These are phyloP conservation scores for Termitomyces sp. DNA, from an alignment of 768 basidiomycete species.

Conservation along the genomic window DNA sequence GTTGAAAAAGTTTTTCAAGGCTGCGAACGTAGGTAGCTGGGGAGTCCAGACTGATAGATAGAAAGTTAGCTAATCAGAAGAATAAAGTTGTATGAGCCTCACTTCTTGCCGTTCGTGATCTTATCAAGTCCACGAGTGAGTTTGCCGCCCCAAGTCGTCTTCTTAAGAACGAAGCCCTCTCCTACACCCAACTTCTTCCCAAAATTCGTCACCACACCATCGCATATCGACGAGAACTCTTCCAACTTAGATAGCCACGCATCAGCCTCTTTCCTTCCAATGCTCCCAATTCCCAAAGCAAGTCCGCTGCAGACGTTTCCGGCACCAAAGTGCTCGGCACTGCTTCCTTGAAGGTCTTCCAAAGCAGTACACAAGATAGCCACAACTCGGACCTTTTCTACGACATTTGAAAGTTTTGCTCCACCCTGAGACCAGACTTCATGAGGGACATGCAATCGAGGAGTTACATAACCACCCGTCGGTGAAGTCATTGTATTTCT, in stretches of 20 bases:
- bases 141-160: conserved; percentile 76
- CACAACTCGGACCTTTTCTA: conserved; percentile 85
- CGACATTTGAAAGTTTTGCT: conserved; percentile 76
- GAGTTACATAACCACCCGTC: conserved; percentile 87
- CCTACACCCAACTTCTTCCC: conserved; percentile 88
- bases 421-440: conserved; percentile 93
- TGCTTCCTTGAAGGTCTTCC: conserved; percentile 72
- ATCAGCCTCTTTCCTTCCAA: conserved; percentile 77
- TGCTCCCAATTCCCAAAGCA: conserved; percentile 71
- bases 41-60: conserved; percentile 70
- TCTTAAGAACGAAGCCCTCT: conserved; percentile 83
- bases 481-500: conserved; percentile 74
- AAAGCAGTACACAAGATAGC: conserved; percentile 76
- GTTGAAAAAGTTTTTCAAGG: conserved; percentile 68
- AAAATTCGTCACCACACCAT: conserved; percentile 76
- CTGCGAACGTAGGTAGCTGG: conserved; percentile 81
- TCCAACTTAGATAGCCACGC: conserved; percentile 77
- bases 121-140: conserved; percentile 77
- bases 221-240: conserved; percentile 77
- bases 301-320: conserved; percentile 76
- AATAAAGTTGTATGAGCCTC: conserved; percentile 24
- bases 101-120: conserved; percentile 90
- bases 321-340: conserved; percentile 73
- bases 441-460: conserved; percentile 80
- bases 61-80: conserved; percentile 18